Evolutionary conservation across 129 eudicot species (phyloP).

Genomic region (Gnaphalium uliginosum): DNA sequence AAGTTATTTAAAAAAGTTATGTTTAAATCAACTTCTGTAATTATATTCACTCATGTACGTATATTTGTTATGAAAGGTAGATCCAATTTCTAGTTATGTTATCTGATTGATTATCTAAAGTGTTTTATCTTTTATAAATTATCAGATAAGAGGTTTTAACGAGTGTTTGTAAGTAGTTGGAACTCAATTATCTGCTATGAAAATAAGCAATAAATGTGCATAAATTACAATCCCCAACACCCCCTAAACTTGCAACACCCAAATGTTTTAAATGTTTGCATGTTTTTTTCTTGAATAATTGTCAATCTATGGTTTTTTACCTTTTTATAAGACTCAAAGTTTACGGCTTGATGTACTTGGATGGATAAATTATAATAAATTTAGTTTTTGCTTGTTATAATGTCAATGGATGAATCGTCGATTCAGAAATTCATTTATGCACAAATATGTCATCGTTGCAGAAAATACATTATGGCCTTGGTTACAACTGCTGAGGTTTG

Average conservation of each 20-base stretch:
- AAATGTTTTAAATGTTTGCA: too few relatives aligned
- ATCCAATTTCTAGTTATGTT: not conserved
- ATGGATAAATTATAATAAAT: not conserved
- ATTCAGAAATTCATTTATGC: not conserved
- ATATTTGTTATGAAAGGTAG: not conserved
- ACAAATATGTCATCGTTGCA: slow-evolving; percentile 8
- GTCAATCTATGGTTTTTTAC: not conserved
- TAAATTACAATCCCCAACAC: too few relatives aligned
- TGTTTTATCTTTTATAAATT: not conserved
- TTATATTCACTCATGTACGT: not conserved
- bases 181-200: too few relatives aligned
- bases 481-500: slow-evolving; percentile 70
- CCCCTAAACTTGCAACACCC: too few relatives aligned
- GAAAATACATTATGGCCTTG: slow-evolving; percentile 42
- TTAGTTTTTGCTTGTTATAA: not conserved
- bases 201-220: too few relatives aligned
- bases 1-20: too few relatives aligned
- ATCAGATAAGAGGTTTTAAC: too few relatives aligned
- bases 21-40: slow-evolving; percentile 12
- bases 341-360: not conserved
- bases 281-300: not conserved
- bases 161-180: too few relatives aligned
- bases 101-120: too few relatives aligned
- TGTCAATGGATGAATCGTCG: not conserved
- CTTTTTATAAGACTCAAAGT: not conserved